phyloP scores from a whole-genome alignment of 148 eudicot species.

The Amaranthus hypochondriacus region DNA sequence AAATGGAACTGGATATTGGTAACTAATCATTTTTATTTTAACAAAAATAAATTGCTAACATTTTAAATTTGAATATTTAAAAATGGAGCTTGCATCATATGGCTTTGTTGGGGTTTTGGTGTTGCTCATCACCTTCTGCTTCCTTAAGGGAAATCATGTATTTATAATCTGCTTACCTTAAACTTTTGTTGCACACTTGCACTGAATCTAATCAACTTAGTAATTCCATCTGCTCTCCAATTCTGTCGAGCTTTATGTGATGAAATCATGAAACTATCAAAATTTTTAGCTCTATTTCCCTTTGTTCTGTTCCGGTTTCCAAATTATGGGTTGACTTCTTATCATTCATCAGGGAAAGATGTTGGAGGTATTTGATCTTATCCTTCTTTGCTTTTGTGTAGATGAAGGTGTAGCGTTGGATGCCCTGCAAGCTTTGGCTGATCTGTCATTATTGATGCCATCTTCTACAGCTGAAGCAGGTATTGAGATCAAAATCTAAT shows the following conservation, averaged over 20 bases:
- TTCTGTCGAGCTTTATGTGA: background rate
- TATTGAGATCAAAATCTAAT: constrained; percentile 19
- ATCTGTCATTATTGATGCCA: constrained; percentile 90
- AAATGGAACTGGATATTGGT: no score
- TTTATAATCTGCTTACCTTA: background rate
- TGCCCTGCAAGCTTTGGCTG: constrained; percentile 92
- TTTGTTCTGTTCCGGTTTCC: background rate
- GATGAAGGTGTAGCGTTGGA: constrained; percentile 86
- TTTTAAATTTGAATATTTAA: no score
- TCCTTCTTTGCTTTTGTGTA: constrained; percentile 20
- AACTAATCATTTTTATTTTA: no score
- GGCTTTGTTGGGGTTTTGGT: no score
- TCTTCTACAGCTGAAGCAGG: constrained; percentile 57
- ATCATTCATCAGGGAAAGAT: background rate
- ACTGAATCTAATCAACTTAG: background rate
- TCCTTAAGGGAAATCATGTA: background rate
- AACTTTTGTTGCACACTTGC: background rate
- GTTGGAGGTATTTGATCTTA: background rate
- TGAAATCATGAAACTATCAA: background rate
- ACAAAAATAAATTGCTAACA: no score
- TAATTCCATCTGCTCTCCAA: background rate
- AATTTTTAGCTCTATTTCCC: background rate
- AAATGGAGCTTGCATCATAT: no score
- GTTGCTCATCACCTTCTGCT: no score
- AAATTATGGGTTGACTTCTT: background rate